A percentile compares a stretch with the other conserved stretches of the same genome.
phyloP scores from a whole-genome alignment of 2,329 filamentous ascomycete species.

The Alternaria gansuensis region DNA sequence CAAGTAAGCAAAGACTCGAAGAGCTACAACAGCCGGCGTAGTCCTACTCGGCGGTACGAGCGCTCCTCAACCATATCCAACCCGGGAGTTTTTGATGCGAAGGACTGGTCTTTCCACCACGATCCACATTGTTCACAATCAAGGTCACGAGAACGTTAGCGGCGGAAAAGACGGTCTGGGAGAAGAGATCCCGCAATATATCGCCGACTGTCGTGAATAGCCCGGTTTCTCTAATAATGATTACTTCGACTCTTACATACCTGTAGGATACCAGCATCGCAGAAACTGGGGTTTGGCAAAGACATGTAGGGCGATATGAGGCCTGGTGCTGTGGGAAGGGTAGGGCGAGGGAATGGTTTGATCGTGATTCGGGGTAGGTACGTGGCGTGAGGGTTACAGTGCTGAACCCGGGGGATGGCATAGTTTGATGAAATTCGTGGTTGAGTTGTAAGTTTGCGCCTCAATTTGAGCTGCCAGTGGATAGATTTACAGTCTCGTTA shows the following conservation, averaged over 20 bases:
- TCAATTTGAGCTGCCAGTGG: not conserved
- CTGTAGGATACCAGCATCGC: not conserved
- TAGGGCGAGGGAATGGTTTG: not conserved
- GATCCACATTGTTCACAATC: not conserved
- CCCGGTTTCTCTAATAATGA: not conserved
- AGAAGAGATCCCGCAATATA: conserved; percentile 1
- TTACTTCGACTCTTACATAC: not conserved
- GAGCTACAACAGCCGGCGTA: not conserved
- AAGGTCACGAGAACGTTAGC: not conserved
- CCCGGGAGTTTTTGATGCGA: not conserved
- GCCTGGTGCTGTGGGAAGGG: not conserved
- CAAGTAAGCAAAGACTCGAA: not conserved
- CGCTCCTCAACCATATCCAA: not conserved
- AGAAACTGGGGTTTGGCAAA: not conserved
- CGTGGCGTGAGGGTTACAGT: not conserved
- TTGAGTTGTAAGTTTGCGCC: not conserved
- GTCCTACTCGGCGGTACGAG: not conserved
- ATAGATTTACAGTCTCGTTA: no score
- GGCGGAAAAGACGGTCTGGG: not conserved
- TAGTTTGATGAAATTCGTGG: not conserved
- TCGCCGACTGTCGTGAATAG: conserved; percentile 1
- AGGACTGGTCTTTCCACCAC: not conserved
- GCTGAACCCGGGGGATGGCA: not conserved
- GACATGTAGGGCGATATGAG: not conserved
- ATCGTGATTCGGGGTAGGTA: not conserved